Conservation (phyloP, 176 grass and related monocot genomes). For the Coix lacrymajobi region DNA sequence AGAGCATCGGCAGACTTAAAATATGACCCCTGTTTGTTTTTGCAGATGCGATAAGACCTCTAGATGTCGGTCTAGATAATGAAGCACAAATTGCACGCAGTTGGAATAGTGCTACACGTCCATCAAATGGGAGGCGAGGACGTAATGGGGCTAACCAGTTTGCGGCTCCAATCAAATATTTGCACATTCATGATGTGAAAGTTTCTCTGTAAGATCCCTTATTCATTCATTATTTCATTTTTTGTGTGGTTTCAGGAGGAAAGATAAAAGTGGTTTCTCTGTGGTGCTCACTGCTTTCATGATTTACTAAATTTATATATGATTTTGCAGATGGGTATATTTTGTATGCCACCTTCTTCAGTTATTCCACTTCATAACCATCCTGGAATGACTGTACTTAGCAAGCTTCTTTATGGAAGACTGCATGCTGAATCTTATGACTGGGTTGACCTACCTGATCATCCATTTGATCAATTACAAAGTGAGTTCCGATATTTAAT, state of each 20-base stretch:
- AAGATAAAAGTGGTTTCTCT: neutral
- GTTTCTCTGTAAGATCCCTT: constrained; percentile 76
- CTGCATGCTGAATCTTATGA: constrained; percentile 91
- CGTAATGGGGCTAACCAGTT: constrained; percentile 61
- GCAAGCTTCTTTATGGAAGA: constrained; percentile 94
- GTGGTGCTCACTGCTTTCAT: neutral
- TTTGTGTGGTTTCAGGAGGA: neutral
- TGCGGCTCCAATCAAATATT: constrained; percentile 66
- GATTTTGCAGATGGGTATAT: constrained; percentile 84
- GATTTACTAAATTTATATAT: neutral
- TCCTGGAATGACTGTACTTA: constrained; percentile 95
- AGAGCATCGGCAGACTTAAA: neutral
- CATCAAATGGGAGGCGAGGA: constrained; percentile 67
- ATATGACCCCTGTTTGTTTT: constrained; percentile 18
- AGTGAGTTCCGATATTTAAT: constrained; percentile 51
- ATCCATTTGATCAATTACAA: constrained; percentile 38
- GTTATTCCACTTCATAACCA: constrained; percentile 99
- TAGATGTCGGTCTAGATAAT: constrained; percentile 84
- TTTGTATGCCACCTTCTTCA: constrained; percentile 90
- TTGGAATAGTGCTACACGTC: constrained; percentile 53
- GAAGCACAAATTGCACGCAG: constrained; percentile 74
- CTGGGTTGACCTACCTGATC: constrained; percentile 61
- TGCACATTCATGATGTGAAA: constrained; percentile 89
- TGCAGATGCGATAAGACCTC: constrained; percentile 79
- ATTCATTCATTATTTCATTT: constrained; percentile 2